Evolutionary conservation across 1,284 basidiomycete species (phyloP).

Genomic region (Austroboletus rostrupii): DNA sequence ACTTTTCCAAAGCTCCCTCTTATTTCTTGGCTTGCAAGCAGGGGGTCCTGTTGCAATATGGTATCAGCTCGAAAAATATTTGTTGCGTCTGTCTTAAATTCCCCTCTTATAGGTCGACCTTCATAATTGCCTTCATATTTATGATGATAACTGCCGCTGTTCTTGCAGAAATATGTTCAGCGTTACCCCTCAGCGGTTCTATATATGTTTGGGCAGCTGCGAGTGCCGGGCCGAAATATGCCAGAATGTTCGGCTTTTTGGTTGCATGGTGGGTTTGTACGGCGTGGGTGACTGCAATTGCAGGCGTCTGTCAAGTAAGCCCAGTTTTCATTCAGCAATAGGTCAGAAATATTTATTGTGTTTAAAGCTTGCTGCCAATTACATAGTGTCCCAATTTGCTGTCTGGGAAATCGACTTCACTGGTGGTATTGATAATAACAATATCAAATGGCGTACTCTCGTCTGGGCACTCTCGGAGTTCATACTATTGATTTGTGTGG

Average conservation of each 20-base stretch:
- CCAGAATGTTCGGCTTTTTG: slow-evolving; percentile 78
- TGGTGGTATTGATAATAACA: slow-evolving; percentile 64
- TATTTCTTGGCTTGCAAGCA: slow-evolving; percentile 78
- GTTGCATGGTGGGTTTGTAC: slow-evolving; percentile 89
- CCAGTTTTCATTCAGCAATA: background rate
- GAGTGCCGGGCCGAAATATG: slow-evolving; percentile 80
- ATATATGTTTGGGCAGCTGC: slow-evolving; percentile 91
- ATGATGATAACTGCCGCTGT: slow-evolving; percentile 83
- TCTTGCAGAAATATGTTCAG: slow-evolving; percentile 83
- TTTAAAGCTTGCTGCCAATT: slow-evolving; percentile 74
- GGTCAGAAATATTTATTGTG: background rate
- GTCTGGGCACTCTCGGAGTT: slow-evolving; percentile 78
- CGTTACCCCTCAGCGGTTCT: slow-evolving; percentile 79
- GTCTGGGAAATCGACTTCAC: slow-evolving; percentile 79
- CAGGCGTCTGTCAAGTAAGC: slow-evolving; percentile 74
- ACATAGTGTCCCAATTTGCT: slow-evolving; percentile 74
- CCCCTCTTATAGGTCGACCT: slow-evolving; percentile 62
- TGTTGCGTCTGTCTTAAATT: slow-evolving; percentile 1
- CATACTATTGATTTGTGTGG: slow-evolving; percentile 62
- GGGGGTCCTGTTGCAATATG: slow-evolving; percentile 83
- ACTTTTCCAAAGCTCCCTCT: slow-evolving; percentile 50
- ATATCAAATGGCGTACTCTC: slow-evolving; percentile 78
- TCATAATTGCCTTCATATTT: slow-evolving; percentile 73
- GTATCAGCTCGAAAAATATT: slow-evolving; percentile 30
- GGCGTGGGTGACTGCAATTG: slow-evolving; percentile 87